These are phyloP conservation scores for Coemansia asiatica DNA, from an alignment of 192 early-diverging fungal species.

Conservation along the genomic window DNA sequence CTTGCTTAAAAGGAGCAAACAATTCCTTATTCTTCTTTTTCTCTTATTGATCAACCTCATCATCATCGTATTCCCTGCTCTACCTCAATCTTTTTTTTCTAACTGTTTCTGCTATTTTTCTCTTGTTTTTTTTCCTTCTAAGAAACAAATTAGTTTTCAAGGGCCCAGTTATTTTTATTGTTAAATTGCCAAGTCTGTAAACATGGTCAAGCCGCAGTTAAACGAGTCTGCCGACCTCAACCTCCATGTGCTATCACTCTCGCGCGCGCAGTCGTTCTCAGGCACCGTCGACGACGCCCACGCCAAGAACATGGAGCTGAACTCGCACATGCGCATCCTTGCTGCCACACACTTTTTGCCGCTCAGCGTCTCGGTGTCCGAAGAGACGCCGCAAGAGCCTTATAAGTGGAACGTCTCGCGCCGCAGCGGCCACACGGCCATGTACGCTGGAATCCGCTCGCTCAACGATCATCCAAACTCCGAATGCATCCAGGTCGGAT, in stretches of 20 bases:
- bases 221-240: slow-evolving; percentile 41
- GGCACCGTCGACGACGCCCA: slow-evolving; percentile 21
- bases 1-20: background rate
- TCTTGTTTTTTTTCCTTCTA: background rate
- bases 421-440: slow-evolving; percentile 82
- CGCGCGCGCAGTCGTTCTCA: slow-evolving; percentile 36
- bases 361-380: slow-evolving; percentile 37
- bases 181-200: background rate
- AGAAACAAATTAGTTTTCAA: background rate
- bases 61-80: background rate
- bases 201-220: slow-evolving; percentile 2
- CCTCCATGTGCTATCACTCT: slow-evolving; percentile 38
- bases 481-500: slow-evolving; percentile 74
- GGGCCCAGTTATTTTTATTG: background rate
- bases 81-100: too few relatives aligned
- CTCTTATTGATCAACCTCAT: background rate
- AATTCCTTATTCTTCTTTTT: background rate
- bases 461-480: slow-evolving; percentile 57
- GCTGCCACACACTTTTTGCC: slow-evolving; percentile 56
- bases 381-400: slow-evolving; percentile 40
- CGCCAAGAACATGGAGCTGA: slow-evolving; percentile 27
- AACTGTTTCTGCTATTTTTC: background rate
- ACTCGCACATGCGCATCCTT: slow-evolving; percentile 43
- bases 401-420: slow-evolving; percentile 58
- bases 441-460: slow-evolving; percentile 80